Base-by-base conservation (phyloP, 208 protist genomes). In the Acanthamoeba divionensis region DNA sequence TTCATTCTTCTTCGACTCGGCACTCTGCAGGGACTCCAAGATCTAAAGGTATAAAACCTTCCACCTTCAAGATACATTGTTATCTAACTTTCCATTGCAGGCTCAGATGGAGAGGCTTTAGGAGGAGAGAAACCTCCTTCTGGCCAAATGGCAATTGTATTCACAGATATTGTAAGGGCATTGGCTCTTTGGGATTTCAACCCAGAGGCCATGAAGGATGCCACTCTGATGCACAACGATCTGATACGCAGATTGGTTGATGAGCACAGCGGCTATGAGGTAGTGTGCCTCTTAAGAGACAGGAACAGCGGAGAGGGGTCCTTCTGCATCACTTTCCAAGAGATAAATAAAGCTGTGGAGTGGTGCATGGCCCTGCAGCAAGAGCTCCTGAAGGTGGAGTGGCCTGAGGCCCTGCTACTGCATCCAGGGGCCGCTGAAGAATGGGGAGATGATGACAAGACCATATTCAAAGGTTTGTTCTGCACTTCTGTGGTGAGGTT, bases 321-420 rank as follows among this genome's bases (percentile, higher is more conserved):
- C 4, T 87, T 87, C 45, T 69, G 48, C 54, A 24, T 87, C 54
- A 54, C 79, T 10, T 87, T 87, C 45, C 54, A 66, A 21, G 2
- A 66, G 6, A 15, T 54, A 26, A 13, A 8, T 7, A 52, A 83
- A n/a, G 73, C 73, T 2, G 10, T 62, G 18, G 21, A 54, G 3
- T 83, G 73, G 73, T 83, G 73, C 73, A 48, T 54, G 8, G 47
- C 57, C 2, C 45, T 21, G 9, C 73, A 83, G 73, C 26, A 24
- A 8, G 50, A 26, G 0, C 73, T 83, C 15, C 33, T 83, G 9
- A 6, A 47, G 2, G 45, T 29, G 1, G 48, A 60, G 0, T 83
- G 73, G 73, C 73, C 73, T 1, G 73, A 83, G 18, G 45, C 26
- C 3, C 50, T 83, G 21, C 73, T 83, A 21, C 10, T 62, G 8